Percentiles rank a stretch among this genome's conserved stretches.
phyloP scores from a whole-genome alignment of 148 eudicot genomes.

The Chenopodium quinoa region DNA sequence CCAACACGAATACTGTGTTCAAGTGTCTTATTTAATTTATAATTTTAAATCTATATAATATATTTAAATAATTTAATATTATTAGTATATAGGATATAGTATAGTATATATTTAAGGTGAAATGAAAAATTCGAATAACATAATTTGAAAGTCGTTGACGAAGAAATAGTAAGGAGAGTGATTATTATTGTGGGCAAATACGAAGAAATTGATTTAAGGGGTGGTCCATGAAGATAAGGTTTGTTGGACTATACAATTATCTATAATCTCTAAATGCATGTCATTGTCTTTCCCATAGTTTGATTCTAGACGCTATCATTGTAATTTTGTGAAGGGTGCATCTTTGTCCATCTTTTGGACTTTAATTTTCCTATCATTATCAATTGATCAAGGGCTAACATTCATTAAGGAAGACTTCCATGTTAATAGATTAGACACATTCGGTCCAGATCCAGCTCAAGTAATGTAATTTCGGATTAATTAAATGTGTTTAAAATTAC shows the following conservation, averaged over 20 bases:
- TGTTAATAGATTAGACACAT: background rate
- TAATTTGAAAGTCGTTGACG: background rate
- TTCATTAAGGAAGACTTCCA: background rate
- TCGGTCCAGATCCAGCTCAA: too few species aligned
- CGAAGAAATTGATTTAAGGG: background rate
- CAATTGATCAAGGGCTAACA: background rate
- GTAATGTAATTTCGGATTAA: too few species aligned
- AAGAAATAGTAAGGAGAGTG: background rate
- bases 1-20: too few species aligned
- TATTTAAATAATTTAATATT: too few species aligned
- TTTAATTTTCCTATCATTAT: background rate
- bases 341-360: background rate
- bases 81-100: too few species aligned
- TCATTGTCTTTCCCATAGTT: background rate
- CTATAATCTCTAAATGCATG: background rate
- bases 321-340: background rate
- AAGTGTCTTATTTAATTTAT: too few species aligned
- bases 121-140: too few species aligned
- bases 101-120: too few species aligned
- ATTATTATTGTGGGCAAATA: slow-evolving; percentile 16
- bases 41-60: too few species aligned
- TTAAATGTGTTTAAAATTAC: too few species aligned
- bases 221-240: background rate
- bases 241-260: background rate
- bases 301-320: background rate